Percentiles rank a stretch among this genome's conserved stretches.
Evolutionary conservation across 306 rosid species (phyloP).

Genomic region (Glycyrrhiza uralensis): DNA sequence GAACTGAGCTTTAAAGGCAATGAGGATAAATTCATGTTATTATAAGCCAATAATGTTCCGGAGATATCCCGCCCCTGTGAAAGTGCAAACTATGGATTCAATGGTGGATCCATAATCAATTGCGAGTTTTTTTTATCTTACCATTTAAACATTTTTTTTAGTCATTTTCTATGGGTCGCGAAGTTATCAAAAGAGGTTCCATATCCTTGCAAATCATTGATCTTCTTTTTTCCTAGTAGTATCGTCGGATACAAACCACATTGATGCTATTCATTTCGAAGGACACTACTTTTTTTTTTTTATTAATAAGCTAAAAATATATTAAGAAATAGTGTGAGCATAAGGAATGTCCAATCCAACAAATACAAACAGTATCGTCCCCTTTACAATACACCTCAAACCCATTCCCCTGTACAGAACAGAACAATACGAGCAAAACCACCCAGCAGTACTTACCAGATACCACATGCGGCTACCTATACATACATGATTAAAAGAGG

Average conservation of each 20-base stretch:
- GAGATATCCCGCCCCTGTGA: neutral
- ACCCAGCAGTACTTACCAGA: too few species aligned
- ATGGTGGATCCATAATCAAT: neutral
- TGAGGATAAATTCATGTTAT: neutral
- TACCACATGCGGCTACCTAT: too few species aligned
- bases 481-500: too few species aligned
- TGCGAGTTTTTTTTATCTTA: neutral
- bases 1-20: constrained; percentile 18
- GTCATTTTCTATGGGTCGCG: neutral
- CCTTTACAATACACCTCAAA: too few species aligned
- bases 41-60: neutral
- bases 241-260: neutral
- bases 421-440: too few species aligned
- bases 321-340: too few species aligned
- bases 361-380: too few species aligned
- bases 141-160: neutral
- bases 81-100: neutral
- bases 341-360: too few species aligned
- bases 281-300: too few species aligned
- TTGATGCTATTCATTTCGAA: neutral
- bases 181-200: neutral
- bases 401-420: too few species aligned
- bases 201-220: constrained; percentile 1
- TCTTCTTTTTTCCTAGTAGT: neutral
- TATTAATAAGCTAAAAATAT: too few species aligned